phyloP scores from a whole-genome alignment of 306 rosid species.

The Myrica gale region DNA sequence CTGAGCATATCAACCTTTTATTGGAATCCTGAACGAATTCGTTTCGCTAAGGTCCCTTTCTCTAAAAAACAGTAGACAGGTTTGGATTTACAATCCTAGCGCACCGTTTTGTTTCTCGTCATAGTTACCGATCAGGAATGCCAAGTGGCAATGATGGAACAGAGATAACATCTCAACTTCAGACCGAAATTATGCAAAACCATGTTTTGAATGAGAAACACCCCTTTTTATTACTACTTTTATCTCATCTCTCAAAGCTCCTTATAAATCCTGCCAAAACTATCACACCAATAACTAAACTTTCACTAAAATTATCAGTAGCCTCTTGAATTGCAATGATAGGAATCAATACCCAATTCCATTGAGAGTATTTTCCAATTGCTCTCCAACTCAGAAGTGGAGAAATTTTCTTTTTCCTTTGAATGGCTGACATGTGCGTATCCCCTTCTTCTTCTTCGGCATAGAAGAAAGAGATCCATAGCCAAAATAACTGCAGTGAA shows the following conservation, averaged over 20 bases:
- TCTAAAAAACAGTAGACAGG: no score
- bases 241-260: conserved; percentile 53
- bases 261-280: conserved; percentile 69
- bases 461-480: conserved; percentile 29
- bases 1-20: no score
- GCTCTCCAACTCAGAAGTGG: conserved; percentile 23
- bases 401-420: conserved; percentile 28
- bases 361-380: neutral
- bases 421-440: conserved; percentile 31
- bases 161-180: conserved; percentile 75
- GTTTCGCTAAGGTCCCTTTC: no score
- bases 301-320: conserved; percentile 63
- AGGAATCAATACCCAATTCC: conserved; percentile 46
- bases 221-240: conserved; percentile 73
- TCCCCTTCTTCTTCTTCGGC: conserved; percentile 46
- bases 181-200: conserved; percentile 55
- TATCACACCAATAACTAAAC: conserved; percentile 58
- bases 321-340: conserved; percentile 47
- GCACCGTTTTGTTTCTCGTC: conserved; percentile 52
- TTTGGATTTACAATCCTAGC: no score
- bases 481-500: conserved; percentile 30
- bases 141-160: conserved; percentile 70
- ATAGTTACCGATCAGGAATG: conserved; percentile 64
- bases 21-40: no score
- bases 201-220: conserved; percentile 46